Percentiles rank a stretch among this genome's conserved stretches.
These are phyloP conservation scores for Alnus rubra DNA, from an alignment of 306 rosid genomes.

Conservation along the genomic window DNA sequence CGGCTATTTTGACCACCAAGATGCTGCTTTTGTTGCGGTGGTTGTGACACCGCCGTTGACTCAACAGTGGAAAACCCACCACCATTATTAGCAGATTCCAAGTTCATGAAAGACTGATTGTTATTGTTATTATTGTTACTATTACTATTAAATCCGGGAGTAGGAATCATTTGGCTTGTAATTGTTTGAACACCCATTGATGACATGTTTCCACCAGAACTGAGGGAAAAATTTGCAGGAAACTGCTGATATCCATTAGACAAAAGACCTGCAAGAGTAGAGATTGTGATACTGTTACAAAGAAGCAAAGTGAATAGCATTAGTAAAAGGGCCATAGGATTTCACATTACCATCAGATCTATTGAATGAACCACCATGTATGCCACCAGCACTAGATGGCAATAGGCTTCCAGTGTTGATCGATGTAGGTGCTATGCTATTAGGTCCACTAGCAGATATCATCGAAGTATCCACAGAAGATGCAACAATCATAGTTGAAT, in stretches of 20 bases:
- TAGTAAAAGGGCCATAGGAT: slow-evolving; percentile 16
- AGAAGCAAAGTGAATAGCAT: slow-evolving; percentile 14
- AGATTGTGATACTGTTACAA: slow-evolving; percentile 14
- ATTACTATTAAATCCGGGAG: slow-evolving; percentile 78
- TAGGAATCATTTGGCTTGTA: slow-evolving; percentile 96
- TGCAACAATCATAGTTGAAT: slow-evolving; percentile 63
- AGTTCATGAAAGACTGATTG: slow-evolving; percentile 55
- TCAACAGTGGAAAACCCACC: slow-evolving; percentile 69
- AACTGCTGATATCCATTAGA: slow-evolving; percentile 88
- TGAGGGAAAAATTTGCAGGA: slow-evolving; percentile 57
- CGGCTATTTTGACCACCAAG: slow-evolving; percentile 70
- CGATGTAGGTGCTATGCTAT: slow-evolving; percentile 48
- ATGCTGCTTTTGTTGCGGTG: slow-evolving; percentile 76
- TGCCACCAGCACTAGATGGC: slow-evolving; percentile 58
- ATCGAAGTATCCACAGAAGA: slow-evolving; percentile 66
- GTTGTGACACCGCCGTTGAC: slow-evolving; percentile 59
- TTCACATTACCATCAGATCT: slow-evolving; percentile 66
- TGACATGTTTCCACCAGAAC: slow-evolving; percentile 70
- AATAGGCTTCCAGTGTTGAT: slow-evolving; percentile 67
- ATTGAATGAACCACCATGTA: slow-evolving; percentile 57
- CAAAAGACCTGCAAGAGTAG: slow-evolving; percentile 58
- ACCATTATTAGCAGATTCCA: slow-evolving; percentile 63
- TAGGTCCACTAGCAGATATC: slow-evolving; percentile 53
- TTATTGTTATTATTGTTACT: slow-evolving; percentile 27
- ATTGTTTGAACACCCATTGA: slow-evolving; percentile 64